Percentiles rank a stretch among this genome's conserved stretches.
Evolutionary conservation across 192 early-diverging fungal species (phyloP).

Genomic region (Coemansia sp.): DNA sequence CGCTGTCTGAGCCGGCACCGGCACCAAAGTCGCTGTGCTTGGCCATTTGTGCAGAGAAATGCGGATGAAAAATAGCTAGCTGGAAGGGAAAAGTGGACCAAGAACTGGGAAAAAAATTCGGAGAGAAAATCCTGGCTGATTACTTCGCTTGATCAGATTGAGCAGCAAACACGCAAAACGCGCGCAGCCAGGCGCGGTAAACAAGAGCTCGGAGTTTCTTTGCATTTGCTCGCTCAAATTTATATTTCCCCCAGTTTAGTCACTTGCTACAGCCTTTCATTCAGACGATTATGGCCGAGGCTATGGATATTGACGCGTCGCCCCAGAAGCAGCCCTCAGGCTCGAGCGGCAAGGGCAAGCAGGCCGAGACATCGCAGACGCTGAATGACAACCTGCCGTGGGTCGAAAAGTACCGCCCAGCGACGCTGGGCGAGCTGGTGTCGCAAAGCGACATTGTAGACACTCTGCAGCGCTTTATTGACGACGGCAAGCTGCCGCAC

Average conservation of each 20-base stretch:
- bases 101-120: constrained; percentile 1
- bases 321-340: background rate
- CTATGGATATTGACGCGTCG: constrained; percentile 43
- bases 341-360: constrained; percentile 39
- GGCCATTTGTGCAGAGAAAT: background rate
- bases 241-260: too few species aligned
- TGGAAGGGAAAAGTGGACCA: background rate
- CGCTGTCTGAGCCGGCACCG: constrained; percentile 34
- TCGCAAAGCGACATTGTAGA: constrained; percentile 89
- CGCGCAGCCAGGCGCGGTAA: too few species aligned
- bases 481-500: constrained; percentile 88
- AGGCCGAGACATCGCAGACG: constrained; percentile 9
- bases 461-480: constrained; percentile 88
- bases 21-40: background rate
- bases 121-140: background rate
- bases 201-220: too few species aligned
- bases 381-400: constrained; percentile 48
- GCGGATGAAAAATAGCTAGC: background rate
- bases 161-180: too few species aligned
- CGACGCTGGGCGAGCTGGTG: constrained; percentile 84
- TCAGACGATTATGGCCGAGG: constrained; percentile 25
- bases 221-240: background rate
- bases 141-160: too few species aligned
- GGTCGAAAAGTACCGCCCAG: constrained; percentile 97
- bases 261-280: too few species aligned